phyloP scores from a whole-genome alignment of 2,329 filamentous ascomycete species.

The Colletotrichum sp. region DNA sequence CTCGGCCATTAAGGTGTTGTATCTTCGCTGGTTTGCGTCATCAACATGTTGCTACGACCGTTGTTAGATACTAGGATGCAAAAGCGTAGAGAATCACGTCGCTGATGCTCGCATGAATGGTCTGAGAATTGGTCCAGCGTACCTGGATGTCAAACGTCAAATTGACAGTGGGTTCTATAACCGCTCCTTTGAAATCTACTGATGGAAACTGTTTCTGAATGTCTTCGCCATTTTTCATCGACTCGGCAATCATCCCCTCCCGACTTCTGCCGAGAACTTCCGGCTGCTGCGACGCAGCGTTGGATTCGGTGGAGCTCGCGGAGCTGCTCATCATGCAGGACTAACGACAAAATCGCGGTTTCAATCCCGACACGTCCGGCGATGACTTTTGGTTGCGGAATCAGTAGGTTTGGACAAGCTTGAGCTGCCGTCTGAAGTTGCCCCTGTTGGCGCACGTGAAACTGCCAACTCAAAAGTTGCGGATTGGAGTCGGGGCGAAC shows the following conservation, averaged over 20 bases:
- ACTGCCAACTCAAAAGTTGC: neutral
- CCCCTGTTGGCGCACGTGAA: neutral
- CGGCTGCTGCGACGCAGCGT: neutral
- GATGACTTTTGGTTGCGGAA: neutral
- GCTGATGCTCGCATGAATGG: neutral
- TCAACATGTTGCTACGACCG: neutral
- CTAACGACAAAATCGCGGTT: accelerated
- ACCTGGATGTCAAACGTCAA: conserved; percentile 15
- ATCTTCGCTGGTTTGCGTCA: conserved; percentile 10
- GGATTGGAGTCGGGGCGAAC: neutral
- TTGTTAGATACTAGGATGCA: neutral
- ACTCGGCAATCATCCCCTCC: conserved; percentile 10
- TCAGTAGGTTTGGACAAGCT: neutral
- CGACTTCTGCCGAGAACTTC: conserved; percentile 1
- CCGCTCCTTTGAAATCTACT: conserved; percentile 2
- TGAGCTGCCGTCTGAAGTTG: neutral
- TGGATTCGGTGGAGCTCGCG: neutral
- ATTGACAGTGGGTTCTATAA: conserved; percentile 5
- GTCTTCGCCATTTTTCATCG: conserved; percentile 1
- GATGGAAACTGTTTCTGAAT: neutral
- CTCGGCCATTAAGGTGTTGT: conserved; percentile 14
- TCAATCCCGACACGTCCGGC: neutral
- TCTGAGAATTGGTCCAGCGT: neutral
- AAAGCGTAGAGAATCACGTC: neutral
- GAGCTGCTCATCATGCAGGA: neutral